A percentile compares a stretch with the other conserved stretches of the same genome.
phyloP scores from a whole-genome alignment of 257 asterid species.

The Ligustrum vulgare region DNA sequence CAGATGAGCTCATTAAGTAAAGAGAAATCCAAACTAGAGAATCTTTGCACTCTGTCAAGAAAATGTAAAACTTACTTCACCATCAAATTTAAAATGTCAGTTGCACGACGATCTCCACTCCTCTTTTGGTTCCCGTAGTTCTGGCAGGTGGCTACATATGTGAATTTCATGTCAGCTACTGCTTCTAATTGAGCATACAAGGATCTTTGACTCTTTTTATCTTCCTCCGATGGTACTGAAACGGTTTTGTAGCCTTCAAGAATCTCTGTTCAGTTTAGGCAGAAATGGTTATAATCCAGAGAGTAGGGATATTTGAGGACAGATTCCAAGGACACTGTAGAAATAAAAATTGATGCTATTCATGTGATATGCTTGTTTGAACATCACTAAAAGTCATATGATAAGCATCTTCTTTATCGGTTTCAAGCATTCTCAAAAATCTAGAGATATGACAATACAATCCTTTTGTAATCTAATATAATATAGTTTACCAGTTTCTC shows the following conservation, averaged over 20 bases:
- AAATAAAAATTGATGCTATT: no score
- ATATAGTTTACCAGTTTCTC: constrained; percentile 63
- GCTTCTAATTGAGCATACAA: constrained; percentile 88
- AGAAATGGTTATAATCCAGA: constrained; percentile 21
- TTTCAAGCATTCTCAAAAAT: neutral
- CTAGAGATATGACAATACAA: neutral
- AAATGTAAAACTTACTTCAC: constrained; percentile 72
- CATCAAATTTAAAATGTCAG: constrained; percentile 95
- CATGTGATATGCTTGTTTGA: no score
- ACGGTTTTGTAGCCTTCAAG: constrained; percentile 84
- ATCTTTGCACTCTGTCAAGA: constrained; percentile 5
- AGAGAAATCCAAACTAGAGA: no score
- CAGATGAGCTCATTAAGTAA: constrained; percentile 14
- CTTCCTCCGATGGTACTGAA: constrained; percentile 68
- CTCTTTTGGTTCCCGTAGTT: constrained; percentile 95
- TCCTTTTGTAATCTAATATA: neutral
- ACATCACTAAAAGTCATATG: no score
- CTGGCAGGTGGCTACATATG: constrained; percentile 97
- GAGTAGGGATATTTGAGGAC: no score
- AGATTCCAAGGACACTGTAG: no score
- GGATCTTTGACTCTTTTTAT: constrained; percentile 90
- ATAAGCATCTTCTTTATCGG: neutral
- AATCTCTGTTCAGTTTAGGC: constrained; percentile 56
- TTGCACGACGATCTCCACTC: constrained; percentile 96
- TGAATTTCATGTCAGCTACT: constrained; percentile 97